phyloP scores from a whole-genome alignment of 805 yeast species.

The Barnettozyma sp. region DNA sequence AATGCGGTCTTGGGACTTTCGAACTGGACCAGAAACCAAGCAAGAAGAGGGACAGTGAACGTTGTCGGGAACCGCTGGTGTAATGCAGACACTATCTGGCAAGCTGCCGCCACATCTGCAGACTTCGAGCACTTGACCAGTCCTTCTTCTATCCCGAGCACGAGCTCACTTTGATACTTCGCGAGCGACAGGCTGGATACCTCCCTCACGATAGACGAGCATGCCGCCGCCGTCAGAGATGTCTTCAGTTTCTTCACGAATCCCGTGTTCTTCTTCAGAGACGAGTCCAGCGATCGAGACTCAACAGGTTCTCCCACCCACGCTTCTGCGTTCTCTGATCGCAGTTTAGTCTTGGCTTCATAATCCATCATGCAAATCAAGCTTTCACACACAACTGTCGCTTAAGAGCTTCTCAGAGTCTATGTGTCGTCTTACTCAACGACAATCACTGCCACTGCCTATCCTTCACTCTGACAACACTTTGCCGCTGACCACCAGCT shows the following conservation, averaged over 20 bases:
- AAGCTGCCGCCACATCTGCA: conserved; percentile 55
- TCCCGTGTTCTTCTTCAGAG: conserved; percentile 75
- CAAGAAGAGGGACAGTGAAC: conserved; percentile 46
- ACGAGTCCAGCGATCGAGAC: conserved; percentile 47
- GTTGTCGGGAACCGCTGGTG: conserved; percentile 62
- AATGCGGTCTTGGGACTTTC: conserved; percentile 28
- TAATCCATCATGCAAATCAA: no score
- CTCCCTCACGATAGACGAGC: conserved; percentile 47
- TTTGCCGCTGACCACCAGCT: no score
- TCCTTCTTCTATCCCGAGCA: conserved; percentile 57
- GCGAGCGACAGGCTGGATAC: conserved; percentile 56
- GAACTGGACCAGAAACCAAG: conserved; percentile 36
- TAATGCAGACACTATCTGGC: conserved; percentile 60
- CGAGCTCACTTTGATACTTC: conserved; percentile 68
- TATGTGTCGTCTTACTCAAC: no score
- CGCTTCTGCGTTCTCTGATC: conserved; percentile 13
- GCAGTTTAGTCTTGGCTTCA: conserved; percentile 10
- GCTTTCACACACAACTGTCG: no score
- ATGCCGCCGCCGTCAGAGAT: conserved; percentile 47
- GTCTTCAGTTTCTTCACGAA: conserved; percentile 65
- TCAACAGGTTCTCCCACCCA: conserved; percentile 18
- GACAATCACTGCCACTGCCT: no score
- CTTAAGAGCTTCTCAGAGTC: no score
- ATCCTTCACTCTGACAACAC: no score
- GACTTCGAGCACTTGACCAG: conserved; percentile 42